Percentiles rank a stretch among this genome's conserved stretches.
These are phyloP conservation scores for Kingdonia uniflora DNA, from an alignment of 164 flowering plant species.

Conservation along the genomic window DNA sequence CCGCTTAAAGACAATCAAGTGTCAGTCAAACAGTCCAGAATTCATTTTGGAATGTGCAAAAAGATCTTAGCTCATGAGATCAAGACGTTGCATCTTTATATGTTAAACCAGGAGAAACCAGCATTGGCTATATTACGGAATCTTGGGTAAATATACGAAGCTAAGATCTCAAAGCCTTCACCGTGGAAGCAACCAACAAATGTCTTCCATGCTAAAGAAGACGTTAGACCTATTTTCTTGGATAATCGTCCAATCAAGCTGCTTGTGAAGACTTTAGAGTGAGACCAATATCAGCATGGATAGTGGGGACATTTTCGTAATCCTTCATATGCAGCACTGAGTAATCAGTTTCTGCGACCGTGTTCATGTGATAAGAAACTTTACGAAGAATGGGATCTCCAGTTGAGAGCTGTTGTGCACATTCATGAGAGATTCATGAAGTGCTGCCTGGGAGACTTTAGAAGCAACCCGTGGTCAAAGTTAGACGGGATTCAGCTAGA, in stretches of 20 bases:
- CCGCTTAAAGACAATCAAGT: slow-evolving; percentile 96
- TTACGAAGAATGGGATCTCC: slow-evolving; percentile 82
- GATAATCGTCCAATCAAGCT: no score
- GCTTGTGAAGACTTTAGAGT: no score
- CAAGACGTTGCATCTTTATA: slow-evolving; percentile 56
- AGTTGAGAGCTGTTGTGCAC: slow-evolving; percentile 63
- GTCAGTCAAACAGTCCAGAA: slow-evolving; percentile 80
- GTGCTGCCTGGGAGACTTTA: slow-evolving; percentile 19
- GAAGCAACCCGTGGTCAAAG: slow-evolving; percentile 27
- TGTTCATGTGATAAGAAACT: slow-evolving; percentile 87
- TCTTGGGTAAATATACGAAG: slow-evolving; percentile 86
- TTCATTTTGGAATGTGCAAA: slow-evolving; percentile 36
- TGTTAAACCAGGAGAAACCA: slow-evolving; percentile 90
- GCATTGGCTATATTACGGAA: slow-evolving; percentile 91
- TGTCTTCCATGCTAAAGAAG: slow-evolving; percentile 72
- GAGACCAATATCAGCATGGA: no score
- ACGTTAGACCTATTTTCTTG: no score
- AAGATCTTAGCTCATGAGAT: no score
- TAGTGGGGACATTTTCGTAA: no score
- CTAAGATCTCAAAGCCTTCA: slow-evolving; percentile 49
- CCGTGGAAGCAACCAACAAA: slow-evolving; percentile 93
- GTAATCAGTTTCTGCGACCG: slow-evolving; percentile 96
- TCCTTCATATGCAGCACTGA: slow-evolving; percentile 81
- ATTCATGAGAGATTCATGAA: slow-evolving; percentile 31
- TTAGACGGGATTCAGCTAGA: slow-evolving; percentile 94